These are phyloP conservation scores for Colletotrichum destructivum DNA, from an alignment of 2,329 filamentous ascomycete species.

Conservation along the genomic window DNA sequence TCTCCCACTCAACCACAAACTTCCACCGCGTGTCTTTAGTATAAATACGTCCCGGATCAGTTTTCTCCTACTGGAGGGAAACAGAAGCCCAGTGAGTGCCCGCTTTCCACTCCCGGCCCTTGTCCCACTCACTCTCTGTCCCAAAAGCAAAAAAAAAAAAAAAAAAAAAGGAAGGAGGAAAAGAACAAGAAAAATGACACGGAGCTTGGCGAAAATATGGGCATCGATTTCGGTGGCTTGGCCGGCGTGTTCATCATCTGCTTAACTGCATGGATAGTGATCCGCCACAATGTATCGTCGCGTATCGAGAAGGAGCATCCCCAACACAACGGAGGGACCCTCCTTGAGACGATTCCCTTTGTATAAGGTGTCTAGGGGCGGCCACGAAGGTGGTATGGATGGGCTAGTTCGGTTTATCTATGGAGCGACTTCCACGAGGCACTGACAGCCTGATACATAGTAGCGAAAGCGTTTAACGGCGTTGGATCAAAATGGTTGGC, in stretches of 20 bases:
- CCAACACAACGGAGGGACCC: constrained; percentile 4
- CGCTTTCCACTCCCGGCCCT: no score
- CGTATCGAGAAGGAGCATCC: constrained; percentile 24
- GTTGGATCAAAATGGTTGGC: neutral
- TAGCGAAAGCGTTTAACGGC: neutral
- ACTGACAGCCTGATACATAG: neutral
- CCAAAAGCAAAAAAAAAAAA: no score
- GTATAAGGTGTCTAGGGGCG: neutral
- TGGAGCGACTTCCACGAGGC: neutral
- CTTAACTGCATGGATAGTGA: neutral
- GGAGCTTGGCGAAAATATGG: neutral
- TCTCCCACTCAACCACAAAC: neutral
- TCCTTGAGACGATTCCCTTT: neutral
- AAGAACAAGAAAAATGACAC: neutral
- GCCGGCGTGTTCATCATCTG: neutral
- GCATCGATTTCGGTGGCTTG: neutral
- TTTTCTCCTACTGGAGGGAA: no score
- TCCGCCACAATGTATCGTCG: constrained; percentile 26
- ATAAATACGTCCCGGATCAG: no score
- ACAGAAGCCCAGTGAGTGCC: no score
- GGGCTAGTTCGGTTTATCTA: neutral
- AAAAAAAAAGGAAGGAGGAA: no score
- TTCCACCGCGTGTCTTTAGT: neutral
- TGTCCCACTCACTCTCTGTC: no score
- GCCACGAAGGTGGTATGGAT: no score